Percentiles rank a stretch among this genome's conserved stretches.
These are phyloP conservation scores for Cladosporium sp. DNA, from an alignment of 2,329 filamentous ascomycete species.

Conservation along the genomic window DNA sequence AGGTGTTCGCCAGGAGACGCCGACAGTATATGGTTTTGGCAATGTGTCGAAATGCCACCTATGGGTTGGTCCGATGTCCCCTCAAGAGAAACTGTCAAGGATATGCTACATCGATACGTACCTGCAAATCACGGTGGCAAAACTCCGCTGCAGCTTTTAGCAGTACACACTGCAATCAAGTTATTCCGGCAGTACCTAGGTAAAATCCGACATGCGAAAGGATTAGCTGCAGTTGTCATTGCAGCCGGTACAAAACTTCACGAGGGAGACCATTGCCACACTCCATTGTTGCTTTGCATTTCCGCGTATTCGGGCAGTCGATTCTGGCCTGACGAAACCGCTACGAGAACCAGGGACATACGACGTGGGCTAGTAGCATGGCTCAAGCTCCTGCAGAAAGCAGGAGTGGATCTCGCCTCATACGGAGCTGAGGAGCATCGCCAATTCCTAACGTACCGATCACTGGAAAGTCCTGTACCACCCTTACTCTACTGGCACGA, in stretches of 20 bases:
- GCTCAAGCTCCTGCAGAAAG: not conserved
- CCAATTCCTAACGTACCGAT: not conserved
- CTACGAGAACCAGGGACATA: not conserved
- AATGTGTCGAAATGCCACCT: not conserved
- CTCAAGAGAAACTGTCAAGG: not conserved
- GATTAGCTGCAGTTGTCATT: not conserved
- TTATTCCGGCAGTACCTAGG: rapidly evolving
- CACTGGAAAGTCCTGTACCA: not conserved
- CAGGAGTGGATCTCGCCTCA: not conserved
- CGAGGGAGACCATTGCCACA: not conserved
- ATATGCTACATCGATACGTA: not conserved
- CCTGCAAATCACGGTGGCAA: not conserved
- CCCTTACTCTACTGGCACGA: not conserved
- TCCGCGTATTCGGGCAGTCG: rapidly evolving
- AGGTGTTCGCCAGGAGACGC: not conserved
- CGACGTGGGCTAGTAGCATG: not conserved
- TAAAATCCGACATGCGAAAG: too few relatives aligned
- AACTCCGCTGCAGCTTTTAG: not conserved
- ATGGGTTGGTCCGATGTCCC: not conserved
- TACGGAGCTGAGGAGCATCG: not conserved
- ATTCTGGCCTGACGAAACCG: rapidly evolving
- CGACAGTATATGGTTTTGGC: not conserved
- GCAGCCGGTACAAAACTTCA: not conserved
- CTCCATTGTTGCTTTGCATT: not conserved
- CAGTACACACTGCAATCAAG: too few relatives aligned